Conservation (phyloP, 2,329 filamentous ascomycete species). For the Aspergillus brunneoviolaceus region DNA sequence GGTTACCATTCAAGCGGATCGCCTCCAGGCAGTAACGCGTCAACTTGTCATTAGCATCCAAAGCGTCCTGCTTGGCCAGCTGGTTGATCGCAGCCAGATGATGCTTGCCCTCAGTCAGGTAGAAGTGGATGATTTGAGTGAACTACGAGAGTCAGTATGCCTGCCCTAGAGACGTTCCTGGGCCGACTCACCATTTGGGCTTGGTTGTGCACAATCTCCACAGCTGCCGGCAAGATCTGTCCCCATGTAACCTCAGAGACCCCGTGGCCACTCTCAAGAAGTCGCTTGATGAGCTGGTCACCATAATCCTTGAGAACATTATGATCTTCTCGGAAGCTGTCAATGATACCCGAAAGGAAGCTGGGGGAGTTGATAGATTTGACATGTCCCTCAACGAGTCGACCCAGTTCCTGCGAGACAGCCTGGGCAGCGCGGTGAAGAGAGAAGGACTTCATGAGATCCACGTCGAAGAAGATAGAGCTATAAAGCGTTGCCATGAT, state of each 20-base stretch:
- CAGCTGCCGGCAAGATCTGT: conserved; percentile 67
- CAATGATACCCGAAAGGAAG: conserved; percentile 54
- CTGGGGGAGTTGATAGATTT: conserved; percentile 59
- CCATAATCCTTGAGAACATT: conserved; percentile 64
- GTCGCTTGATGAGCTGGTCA: conserved; percentile 61
- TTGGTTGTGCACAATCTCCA: conserved; percentile 68
- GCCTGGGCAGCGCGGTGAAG: conserved; percentile 59
- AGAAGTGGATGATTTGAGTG: conserved; percentile 71
- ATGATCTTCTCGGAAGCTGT: conserved; percentile 51
- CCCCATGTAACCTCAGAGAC: conserved; percentile 68
- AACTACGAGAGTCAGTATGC: conserved; percentile 50
- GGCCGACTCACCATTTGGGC: conserved; percentile 59
- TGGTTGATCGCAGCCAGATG: conserved; percentile 62
- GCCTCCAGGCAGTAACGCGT: conserved; percentile 72
- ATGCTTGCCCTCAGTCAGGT: conserved; percentile 58
- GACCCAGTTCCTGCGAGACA: conserved; percentile 59
- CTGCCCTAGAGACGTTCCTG: conserved; percentile 9
- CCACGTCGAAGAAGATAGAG: conserved; percentile 64
- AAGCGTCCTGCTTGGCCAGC: conserved; percentile 56
- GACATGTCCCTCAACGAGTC: conserved; percentile 63
- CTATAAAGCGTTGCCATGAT: conserved; percentile 66
- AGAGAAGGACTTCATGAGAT: conserved; percentile 66
- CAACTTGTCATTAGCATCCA: conserved; percentile 62
- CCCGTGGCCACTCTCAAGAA: conserved; percentile 63
- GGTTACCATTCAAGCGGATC: conserved; percentile 65